A percentile compares a stretch with the other conserved stretches of the same genome.
Conservation (phyloP, 768 basidiomycete genomes). For the Lactarius sp. region DNA sequence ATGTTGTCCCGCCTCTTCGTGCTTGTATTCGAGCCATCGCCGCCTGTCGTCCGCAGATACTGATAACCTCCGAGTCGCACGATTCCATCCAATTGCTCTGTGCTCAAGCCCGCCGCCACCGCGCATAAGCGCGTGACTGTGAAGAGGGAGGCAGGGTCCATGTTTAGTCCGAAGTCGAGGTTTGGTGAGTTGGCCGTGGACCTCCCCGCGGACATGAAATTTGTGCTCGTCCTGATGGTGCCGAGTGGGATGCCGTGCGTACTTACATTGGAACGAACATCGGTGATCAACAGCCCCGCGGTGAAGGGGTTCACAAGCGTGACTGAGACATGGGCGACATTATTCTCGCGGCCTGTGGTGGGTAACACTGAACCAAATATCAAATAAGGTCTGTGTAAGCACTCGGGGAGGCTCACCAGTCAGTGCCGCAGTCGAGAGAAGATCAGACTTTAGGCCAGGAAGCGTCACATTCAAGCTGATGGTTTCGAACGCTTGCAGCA, state of each 20-base stretch:
- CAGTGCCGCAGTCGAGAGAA: constrained; percentile 53
- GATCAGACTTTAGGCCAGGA: constrained; percentile 53
- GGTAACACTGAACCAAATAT: constrained; percentile 43
- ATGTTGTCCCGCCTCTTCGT: constrained; percentile 40
- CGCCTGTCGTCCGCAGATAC: constrained; percentile 39
- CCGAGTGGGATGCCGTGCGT: constrained; percentile 60
- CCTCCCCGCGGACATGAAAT: constrained; percentile 51
- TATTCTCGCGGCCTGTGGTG: constrained; percentile 56
- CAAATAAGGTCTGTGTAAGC: background rate
- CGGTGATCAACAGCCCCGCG: constrained; percentile 50
- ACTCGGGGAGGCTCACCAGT: constrained; percentile 35
- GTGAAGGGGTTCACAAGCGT: constrained; percentile 65
- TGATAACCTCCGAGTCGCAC: constrained; percentile 62
- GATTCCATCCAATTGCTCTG: constrained; percentile 59
- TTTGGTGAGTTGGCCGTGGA: constrained; percentile 51
- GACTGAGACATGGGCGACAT: constrained; percentile 62
- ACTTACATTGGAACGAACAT: constrained; percentile 54
- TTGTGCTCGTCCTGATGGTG: constrained; percentile 47
- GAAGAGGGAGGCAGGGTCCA: constrained; percentile 63
- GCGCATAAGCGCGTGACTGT: constrained; percentile 65
- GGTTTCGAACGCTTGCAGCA: constrained; percentile 56
- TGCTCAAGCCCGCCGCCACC: constrained; percentile 55
- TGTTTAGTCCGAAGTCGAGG: constrained; percentile 59
- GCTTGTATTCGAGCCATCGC: constrained; percentile 29
- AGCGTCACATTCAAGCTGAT: constrained; percentile 52